phyloP scores from a whole-genome alignment of 441 rosid species.

The Corymbia citriodora region DNA sequence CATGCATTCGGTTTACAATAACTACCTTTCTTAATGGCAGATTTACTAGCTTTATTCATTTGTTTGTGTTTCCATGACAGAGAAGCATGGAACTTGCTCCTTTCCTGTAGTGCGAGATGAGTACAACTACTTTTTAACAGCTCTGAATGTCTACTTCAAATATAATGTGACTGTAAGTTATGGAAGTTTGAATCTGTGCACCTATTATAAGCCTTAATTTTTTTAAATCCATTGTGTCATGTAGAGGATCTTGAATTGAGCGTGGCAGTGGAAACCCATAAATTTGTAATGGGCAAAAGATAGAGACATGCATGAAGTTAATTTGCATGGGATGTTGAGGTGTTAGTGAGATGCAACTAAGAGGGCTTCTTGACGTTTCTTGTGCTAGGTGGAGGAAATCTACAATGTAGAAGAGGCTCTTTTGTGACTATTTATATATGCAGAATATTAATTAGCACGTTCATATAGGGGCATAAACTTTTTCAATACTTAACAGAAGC shows the following conservation, averaged over 20 bases:
- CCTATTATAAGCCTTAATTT: neutral
- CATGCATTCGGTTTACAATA: neutral
- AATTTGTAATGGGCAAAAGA: neutral
- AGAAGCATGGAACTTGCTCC: constrained; percentile 95
- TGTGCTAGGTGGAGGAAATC: neutral
- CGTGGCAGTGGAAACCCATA: neutral
- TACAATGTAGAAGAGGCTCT: neutral
- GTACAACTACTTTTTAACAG: constrained; percentile 60
- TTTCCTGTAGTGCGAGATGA: constrained; percentile 68
- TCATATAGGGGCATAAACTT: neutral
- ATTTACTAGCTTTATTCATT: neutral
- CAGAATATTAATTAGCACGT: neutral
- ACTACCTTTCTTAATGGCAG: neutral
- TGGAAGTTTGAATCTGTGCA: constrained; percentile 3
- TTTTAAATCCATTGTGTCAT: neutral
- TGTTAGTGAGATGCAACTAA: neutral
- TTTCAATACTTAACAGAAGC: neutral
- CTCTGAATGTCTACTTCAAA: constrained; percentile 74
- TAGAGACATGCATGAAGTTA: neutral
- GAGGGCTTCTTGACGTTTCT: neutral
- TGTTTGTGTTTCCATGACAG: constrained; percentile 33
- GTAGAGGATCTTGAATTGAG: neutral
- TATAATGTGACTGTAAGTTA: constrained; percentile 79
- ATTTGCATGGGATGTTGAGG: neutral
- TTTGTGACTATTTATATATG: neutral